Evolutionary conservation across 2,329 filamentous ascomycete species (phyloP).

Genomic region (Leptographium galeiforme): DNA sequence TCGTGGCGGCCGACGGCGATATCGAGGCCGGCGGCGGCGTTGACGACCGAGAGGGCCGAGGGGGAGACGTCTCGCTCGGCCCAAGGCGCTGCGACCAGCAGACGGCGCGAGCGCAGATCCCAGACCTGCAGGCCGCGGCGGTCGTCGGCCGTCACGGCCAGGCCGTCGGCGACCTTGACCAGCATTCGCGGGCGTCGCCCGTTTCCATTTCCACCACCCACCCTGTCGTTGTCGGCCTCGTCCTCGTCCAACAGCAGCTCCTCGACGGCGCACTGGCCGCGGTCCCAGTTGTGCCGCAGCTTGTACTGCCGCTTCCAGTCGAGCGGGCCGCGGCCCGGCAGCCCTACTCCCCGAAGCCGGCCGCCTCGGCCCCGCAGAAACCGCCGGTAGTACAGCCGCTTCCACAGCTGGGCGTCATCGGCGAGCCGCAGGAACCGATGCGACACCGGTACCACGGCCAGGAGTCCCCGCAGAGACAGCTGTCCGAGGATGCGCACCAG

Average conservation of each 20-base stretch:
- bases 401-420: conserved; percentile 82
- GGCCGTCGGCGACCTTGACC: conserved; percentile 62
- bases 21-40: conserved; percentile 33
- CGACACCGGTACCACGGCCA: conserved; percentile 53
- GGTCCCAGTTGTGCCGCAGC: conserved; percentile 81
- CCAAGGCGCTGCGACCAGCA: conserved; percentile 40
- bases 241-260: conserved; percentile 45
- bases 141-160: conserved; percentile 65
- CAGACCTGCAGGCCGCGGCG: conserved; percentile 62
- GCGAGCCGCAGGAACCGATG: conserved; percentile 60
- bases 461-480: conserved; percentile 55
- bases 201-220: no score
- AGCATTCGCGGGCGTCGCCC: conserved; percentile 41
- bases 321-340: conserved; percentile 21
- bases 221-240: no score
- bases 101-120: conserved; percentile 50
- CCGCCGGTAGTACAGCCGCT: conserved; percentile 70
- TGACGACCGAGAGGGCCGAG: conserved; percentile 54
- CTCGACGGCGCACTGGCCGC: conserved; percentile 65
- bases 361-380: conserved; percentile 56
- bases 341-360: conserved; percentile 65
- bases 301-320: conserved; percentile 88
- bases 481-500: conserved; percentile 71
- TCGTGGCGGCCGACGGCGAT: conserved; percentile 58
- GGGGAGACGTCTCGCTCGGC: conserved; percentile 25